Evolutionary conservation across 371 early-diverging fungal genomes (phyloP).

Genomic region (Synchytrium microbalum): DNA sequence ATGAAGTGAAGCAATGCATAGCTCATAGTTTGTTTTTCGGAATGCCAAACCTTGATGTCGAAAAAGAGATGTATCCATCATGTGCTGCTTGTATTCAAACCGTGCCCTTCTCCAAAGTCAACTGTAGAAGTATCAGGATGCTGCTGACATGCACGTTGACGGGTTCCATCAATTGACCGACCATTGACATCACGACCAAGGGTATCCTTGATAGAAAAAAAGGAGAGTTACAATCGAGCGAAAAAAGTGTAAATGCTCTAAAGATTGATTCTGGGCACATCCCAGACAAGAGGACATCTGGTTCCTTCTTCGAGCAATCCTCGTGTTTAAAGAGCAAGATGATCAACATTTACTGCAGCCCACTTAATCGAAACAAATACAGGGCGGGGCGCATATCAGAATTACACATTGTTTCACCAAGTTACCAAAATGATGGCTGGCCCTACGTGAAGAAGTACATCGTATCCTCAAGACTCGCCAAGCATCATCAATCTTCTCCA

Average conservation of each 20-base stretch:
- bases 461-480: conserved; percentile 42
- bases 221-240: neutral
- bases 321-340: conserved; percentile 8
- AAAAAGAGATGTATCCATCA: too few species aligned
- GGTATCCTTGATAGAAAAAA: conserved; percentile 28
- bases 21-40: conserved; percentile 69
- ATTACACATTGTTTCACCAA: neutral
- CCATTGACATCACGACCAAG: conserved; percentile 90
- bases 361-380: neutral
- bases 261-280: conserved; percentile 34
- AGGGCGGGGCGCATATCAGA: neutral
- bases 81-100: neutral
- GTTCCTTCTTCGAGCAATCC: conserved; percentile 37
- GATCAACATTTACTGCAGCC: neutral
- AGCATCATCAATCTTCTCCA: conserved; percentile 70
- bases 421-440: too few species aligned
- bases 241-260: conserved; percentile 18
- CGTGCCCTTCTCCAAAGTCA: conserved; percentile 8
- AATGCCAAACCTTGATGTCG: conserved; percentile 63
- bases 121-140: conserved; percentile 85
- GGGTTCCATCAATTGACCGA: conserved; percentile 62
- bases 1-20: conserved; percentile 86
- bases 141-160: conserved; percentile 68
- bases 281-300: conserved; percentile 21
- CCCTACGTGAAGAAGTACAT: neutral